Base-by-base conservation (phyloP, 208 protist species). In the Crithidia fasciculata region DNA sequence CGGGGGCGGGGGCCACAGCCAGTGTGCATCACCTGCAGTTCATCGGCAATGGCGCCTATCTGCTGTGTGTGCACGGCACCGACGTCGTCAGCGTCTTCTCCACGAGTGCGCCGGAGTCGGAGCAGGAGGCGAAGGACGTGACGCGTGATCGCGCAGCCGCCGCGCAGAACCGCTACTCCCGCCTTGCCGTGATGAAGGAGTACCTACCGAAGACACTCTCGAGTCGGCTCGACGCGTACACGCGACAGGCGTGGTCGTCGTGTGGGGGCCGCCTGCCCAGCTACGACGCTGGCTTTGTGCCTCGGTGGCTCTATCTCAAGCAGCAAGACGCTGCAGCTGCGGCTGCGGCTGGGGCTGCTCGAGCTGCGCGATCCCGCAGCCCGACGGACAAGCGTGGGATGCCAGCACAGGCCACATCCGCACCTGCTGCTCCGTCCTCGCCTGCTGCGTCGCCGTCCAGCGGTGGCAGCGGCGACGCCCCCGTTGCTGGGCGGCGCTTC, bases 241-340 rank as follows among this genome's bases (percentile, higher is more conserved):
- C 76, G 18, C 64, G 68, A 15, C 84, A 88, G 63, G 80, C 82
- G 43, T 94, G 89, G 87, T 81, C 87, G 8, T 84, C 89, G 10
- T 90, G 84, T 68, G 64, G 80, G 44, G 81, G 70, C 10, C 67
- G 58, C 36, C 76, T 94, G 5, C 87, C 87, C 2, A 49, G 80
- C 41, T 36, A 16, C 53, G 78, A 93, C 55, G 44, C 47, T 0
- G 59, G 68, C 7, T 88, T 92, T 63, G 58, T 81, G 13, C 89
- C 89, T 0, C 75, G 75, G 4, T 94, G 89, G 82, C 80, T 91
- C 18, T 64, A 72, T 13, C 52, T 72, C 50, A 52, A 67, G 36
- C 44, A 69, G 10, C 77, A 79, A 59, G 80, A 83, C 39, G 47
- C 58, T 9, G 56, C 41, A n/a, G 72, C 40, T 8, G 52, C 47